Base-by-base conservation (phyloP, 306 rosid genomes). In the Inga laurina region DNA sequence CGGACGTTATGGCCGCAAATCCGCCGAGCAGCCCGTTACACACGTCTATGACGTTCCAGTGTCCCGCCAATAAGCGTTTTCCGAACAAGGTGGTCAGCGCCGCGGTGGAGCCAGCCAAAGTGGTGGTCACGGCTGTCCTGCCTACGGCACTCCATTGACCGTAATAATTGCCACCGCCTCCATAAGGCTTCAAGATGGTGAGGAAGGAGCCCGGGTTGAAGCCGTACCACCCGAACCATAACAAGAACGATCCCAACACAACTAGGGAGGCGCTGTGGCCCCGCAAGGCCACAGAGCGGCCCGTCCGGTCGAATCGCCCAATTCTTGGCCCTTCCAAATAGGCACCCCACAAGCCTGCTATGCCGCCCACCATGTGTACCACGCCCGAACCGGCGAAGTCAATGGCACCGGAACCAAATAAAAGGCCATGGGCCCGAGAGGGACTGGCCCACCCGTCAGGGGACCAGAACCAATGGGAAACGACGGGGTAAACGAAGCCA, bases 201-300 rank as follows among this genome's bases (percentile, higher is more conserved):
- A 91, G 62, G 76, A 94, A 94, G 5, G 98, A 94, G 21, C 95
- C 95, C 6, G 95, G 97, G 44, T 94, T 94, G 59, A 94, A 94
- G 0, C 97, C 98, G 49, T 94, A 94, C 98, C 98, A 92, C 0
- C 97, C 94, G 84, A 94, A 94, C 98, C 97, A 94, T 10, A 94
- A 82, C 15, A 94, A 67, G 78, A 94, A 94, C 0, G 98, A 65
- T 5, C 97, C 98, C 0, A 94, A 85, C 3, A 92, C 98, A 0
- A 94, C 97, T 1, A 94, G 69, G 0, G 98, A 94, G 0, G 94
- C 87, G 34, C 92, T 94, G 70, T 94, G 98, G 0, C 95, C 98
- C 0, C 94, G 90, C 3, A 94, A 80, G 3, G 87, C 94, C 0
- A 94, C 92, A 0, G 95, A 89, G 54, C 93, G 77, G 4, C 95